Evolutionary conservation across 805 yeast species (phyloP).

Genomic region (Schizosaccharomyces lindneri): DNA sequence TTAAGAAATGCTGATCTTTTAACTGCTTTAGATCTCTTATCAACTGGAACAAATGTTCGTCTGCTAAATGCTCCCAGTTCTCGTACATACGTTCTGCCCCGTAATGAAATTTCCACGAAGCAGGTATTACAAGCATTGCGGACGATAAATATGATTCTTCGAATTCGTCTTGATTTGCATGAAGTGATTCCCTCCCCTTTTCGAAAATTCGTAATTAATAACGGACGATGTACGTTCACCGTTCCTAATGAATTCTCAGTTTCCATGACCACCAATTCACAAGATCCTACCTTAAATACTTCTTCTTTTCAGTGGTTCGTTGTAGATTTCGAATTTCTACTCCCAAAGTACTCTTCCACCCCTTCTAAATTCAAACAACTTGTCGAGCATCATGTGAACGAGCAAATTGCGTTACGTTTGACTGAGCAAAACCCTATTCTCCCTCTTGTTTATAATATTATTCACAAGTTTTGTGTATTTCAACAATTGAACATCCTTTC

Average conservation of each 20-base stretch:
- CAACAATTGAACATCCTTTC: not conserved
- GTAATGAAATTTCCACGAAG: conserved; percentile 6
- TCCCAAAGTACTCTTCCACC: not conserved
- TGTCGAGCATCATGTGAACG: not conserved
- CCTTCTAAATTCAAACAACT: not conserved
- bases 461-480: not conserved
- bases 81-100: not conserved
- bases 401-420: not conserved
- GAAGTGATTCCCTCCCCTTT: conserved; percentile 37
- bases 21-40: conserved; percentile 67
- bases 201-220: conserved; percentile 33
- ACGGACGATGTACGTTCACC: conserved; percentile 52
- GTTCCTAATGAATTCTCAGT: conserved; percentile 31
- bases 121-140: conserved; percentile 35
- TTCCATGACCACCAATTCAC: not conserved
- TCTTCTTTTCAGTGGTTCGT: not conserved
- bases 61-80: not conserved
- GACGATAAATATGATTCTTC: conserved; percentile 46
- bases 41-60: conserved; percentile 22
- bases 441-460: not conserved
- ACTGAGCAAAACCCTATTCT: not conserved
- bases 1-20: conserved; percentile 74
- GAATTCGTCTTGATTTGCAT: conserved; percentile 47
- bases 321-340: not conserved
- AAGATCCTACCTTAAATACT: not conserved